Evolutionary conservation across 768 basidiomycete genomes (phyloP).

Genomic region (Galerina marginata): DNA sequence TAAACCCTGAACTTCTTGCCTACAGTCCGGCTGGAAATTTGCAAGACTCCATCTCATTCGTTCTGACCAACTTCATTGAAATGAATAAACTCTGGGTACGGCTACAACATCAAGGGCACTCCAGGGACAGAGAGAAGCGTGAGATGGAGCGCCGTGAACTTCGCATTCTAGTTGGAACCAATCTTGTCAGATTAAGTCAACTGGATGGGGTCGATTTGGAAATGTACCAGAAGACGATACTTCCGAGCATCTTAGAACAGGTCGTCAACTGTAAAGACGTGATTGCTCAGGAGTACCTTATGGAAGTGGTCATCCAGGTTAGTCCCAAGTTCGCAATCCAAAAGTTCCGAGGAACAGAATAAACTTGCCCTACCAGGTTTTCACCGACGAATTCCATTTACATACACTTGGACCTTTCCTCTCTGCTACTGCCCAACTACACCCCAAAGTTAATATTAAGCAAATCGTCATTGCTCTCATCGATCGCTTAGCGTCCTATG

Average conservation of each 20-base stretch:
- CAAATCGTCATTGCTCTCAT: constrained; percentile 97
- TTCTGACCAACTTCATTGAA: constrained; percentile 98
- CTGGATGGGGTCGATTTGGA: constrained; percentile 96
- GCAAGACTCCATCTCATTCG: constrained; percentile 94
- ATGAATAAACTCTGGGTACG: constrained; percentile 99
- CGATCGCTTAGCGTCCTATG: constrained; percentile 93
- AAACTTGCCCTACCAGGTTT: constrained; percentile 63
- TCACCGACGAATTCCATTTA: constrained; percentile 98
- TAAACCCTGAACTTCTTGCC: constrained; percentile 3
- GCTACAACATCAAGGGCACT: constrained; percentile 96
- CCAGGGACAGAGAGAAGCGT: constrained; percentile 95
- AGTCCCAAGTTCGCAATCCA: constrained; percentile 14
- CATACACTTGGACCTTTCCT: constrained; percentile 96
- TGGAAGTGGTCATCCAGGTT: constrained; percentile 99
- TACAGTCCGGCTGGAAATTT: constrained; percentile 84
- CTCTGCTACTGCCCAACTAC: constrained; percentile 92
- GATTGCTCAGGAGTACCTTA: constrained; percentile 97
- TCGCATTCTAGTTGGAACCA: constrained; percentile 96
- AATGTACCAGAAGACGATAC: constrained; percentile 84
- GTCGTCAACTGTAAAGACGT: constrained; percentile 98
- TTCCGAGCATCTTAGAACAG: constrained; percentile 94
- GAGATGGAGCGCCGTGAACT: constrained; percentile 95
- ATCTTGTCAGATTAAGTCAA: constrained; percentile 93
- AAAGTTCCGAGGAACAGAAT: not conserved
- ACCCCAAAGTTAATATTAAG: constrained; percentile 99